These are phyloP conservation scores for Eucalyptus caleyi DNA, from an alignment of 345 rosid genomes.

Conservation along the genomic window DNA sequence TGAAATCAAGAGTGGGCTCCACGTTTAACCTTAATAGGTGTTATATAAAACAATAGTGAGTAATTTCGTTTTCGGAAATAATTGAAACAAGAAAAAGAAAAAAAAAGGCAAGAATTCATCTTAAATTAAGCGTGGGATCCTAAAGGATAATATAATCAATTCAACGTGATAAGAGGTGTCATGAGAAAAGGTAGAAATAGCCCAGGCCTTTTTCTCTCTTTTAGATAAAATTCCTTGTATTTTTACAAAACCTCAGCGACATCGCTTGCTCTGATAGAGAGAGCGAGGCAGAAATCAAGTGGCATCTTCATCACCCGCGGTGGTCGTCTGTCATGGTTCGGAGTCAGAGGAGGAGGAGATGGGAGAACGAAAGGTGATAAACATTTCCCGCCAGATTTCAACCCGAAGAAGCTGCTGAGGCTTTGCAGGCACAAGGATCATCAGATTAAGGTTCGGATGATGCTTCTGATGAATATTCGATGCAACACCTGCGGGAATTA, in stretches of 20 bases:
- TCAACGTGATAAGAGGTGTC: no score
- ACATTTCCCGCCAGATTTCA: constrained; percentile 89
- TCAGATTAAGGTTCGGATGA: constrained; percentile 87
- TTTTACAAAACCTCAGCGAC: background rate
- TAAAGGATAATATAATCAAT: no score
- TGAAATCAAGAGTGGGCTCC: no score
- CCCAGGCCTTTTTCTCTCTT: no score
- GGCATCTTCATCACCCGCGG: background rate
- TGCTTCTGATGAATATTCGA: constrained; percentile 91
- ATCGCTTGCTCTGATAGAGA: background rate
- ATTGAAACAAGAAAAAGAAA: no score
- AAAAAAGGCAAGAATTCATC: no score
- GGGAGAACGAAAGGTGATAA: constrained; percentile 93
- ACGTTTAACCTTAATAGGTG: no score
- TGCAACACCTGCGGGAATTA: constrained; percentile 79
- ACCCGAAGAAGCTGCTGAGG: constrained; percentile 72
- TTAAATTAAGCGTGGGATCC: rapidly evolving
- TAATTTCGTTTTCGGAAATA: no score
- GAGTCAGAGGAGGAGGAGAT: background rate
- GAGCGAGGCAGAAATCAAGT: no score
- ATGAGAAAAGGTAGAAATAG: no score
- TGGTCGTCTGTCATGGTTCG: background rate
- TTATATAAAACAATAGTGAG: no score
- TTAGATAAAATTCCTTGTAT: no score
- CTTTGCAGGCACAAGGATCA: constrained; percentile 56